Base-by-base conservation (phyloP, 441 rosid species). In the Pelargonium cotyledonis region DNA sequence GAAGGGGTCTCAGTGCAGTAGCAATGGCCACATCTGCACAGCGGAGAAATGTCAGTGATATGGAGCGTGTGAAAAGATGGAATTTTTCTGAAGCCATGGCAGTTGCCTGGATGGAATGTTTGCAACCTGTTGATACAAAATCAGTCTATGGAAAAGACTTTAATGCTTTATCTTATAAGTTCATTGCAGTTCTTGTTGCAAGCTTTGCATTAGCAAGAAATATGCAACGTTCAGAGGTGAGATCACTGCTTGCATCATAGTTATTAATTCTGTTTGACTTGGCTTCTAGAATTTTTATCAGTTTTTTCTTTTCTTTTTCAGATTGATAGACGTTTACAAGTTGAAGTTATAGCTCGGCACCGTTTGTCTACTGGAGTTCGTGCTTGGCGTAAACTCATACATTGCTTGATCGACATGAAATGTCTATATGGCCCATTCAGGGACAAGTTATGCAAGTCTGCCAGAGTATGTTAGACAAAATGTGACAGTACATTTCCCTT, bases 21-120 rank as follows among this genome's bases (percentile, higher is more conserved):
- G 99, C 99, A 51, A 93, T 93, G 99, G 99, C 99, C 73, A 96
- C 99, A 62, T 96, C 99, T 82, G 96, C 91, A 0, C 98, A 96
- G 78, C 85, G 98, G 75, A 86, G 99, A 78, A 88, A 83, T 85
- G 81, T 83, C 65, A 72, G 93, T 80, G 99, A 96, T 83, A 79
- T 83, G 85, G 99, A 87, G 81, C 98, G 99, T 73, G 95, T 91
- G 75, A 82, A 73, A 73, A 88, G 96, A 83, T 96, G 99, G 99
- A 96, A 80, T 81, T 80, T 68, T 75, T 83, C 95, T 72, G 99
- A 96, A 85, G 96, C 99, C 74, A 96, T 96, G 99, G 89, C 86
- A 35, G 86, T 91, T 79, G 99, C 98, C 47, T 96, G 99, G 99
- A 83, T 88, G 92, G 99, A 96, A 86, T 96, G 99, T 80, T 81